Base-by-base conservation (phyloP, 768 basidiomycete genomes). In the Leccinum subgranulosum region DNA sequence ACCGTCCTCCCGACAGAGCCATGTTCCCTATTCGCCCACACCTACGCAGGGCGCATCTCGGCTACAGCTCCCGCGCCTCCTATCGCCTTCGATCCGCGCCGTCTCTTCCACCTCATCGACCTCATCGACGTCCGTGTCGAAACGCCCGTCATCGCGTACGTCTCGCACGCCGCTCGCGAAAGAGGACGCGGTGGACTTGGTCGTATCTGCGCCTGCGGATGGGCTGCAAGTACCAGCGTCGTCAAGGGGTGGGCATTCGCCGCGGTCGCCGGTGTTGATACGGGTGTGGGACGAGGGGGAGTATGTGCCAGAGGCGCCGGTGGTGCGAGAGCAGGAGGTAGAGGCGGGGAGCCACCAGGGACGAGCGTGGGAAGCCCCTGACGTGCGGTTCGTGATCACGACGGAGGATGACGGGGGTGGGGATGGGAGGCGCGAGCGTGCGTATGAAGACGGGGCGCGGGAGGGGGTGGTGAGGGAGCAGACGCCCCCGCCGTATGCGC, bases 121-220 rank as follows among this genome's bases (percentile, higher is more conserved):
- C 17, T 39, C 36, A 8, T 39, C 36, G 36, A 39, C 36, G 36
- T 39, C 36, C 17, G 36, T 17, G 36, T 39, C 36, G 4, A 39
- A n/a, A 39, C 36, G 36, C 17, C 36, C 36, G 36, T 39, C 36
- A 1, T 39, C 36, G 17, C 36, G 36, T 8, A 39, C 17, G 36
- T 0, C 36, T 4, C 70, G 36, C 29, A 21, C 56, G 1, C 72
- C 72, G 7, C 65, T 72, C 5, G 56, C 56, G 2, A 19, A 61
- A 14, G 79, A 83, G 2, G 90, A 98, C 61, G 94, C 95, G 1
- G 87, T 98, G 2, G 96, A 99, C 66, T 77, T 99, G 17, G 81
- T 98, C 5, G 84, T 95, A 0, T 21, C 69, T 6, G 60, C 61
- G 7, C 45, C 51, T 39, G 36, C 36, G 14, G 64, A 71, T 8